These are phyloP conservation scores for Yamadazyma membranifaciens DNA, from an alignment of 1,139 yeast genomes.

Conservation along the genomic window DNA sequence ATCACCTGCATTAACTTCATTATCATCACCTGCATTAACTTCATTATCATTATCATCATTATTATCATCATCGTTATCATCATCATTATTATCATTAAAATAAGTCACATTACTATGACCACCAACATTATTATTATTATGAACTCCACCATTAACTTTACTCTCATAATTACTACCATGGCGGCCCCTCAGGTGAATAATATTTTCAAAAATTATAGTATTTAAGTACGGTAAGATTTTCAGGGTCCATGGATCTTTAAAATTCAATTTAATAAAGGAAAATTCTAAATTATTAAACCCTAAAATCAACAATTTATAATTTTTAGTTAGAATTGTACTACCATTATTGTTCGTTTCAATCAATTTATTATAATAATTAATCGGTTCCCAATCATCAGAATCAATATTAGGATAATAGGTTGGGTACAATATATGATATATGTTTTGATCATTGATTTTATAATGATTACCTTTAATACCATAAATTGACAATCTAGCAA, in stretches of 20 bases:
- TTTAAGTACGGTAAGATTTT: slow-evolving; percentile 19
- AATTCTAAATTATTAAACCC: slow-evolving; percentile 18
- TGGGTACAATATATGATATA: slow-evolving; percentile 48
- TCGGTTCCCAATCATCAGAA: slow-evolving; percentile 43
- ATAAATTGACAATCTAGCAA: slow-evolving; percentile 40
- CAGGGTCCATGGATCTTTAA: slow-evolving; percentile 1
- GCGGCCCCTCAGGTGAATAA: slow-evolving; percentile 20
- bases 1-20: neutral
- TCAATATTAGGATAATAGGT: slow-evolving; percentile 46
- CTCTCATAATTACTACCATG: no score
- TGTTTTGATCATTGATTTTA: slow-evolving; percentile 40
- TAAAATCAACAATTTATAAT: slow-evolving; percentile 17
- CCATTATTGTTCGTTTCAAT: slow-evolving; percentile 10
- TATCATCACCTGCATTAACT: neutral
- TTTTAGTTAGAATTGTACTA: slow-evolving; percentile 8
- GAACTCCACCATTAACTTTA: no score
- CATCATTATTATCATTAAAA: neutral
- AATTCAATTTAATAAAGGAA: slow-evolving; percentile 18
- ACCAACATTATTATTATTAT: no score
- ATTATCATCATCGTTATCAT: slow-evolving; percentile 13
- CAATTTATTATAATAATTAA: slow-evolving; percentile 19
- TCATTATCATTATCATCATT: no score
- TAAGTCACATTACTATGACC: no score
- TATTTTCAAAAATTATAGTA: slow-evolving; percentile 12
- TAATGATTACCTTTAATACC: slow-evolving; percentile 45